Base-by-base conservation (phyloP, 768 basidiomycete genomes). In the Podaxis sp. region DNA sequence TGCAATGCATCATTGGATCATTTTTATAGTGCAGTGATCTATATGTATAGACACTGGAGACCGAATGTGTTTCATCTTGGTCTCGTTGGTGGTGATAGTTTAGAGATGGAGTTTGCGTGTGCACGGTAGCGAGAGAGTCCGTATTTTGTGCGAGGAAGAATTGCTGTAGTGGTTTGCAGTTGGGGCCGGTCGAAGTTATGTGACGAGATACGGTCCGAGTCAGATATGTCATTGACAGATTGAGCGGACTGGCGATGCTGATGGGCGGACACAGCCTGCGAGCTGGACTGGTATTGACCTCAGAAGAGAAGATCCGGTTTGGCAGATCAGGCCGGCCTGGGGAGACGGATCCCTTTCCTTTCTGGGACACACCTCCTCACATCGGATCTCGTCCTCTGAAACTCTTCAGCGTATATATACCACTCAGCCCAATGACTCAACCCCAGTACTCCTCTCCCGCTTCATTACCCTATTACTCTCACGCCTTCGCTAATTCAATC, bases 361-460 rank as follows among this genome's bases (percentile, higher is more conserved):
- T 60, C 24, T 17, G 4, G 33, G 37, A 36, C 48, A 24, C 28
- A 17, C 33, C 58, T 44, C 52, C 52, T 52, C 37, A 40, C 51
- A 54, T 54, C 60, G 60, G 53, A 62, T 62, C 60, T 62, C 52
- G 33, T 46, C 28, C 60, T 55, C 44, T 48, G 44, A 62, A 50
- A 62, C 44, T 62, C 60, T 49, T 38, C 44, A 33, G 54, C 60
- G 48, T 61, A 65, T 65, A 65, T 51, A 65, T 44, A 57, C 61
- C 50, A 26, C 36, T 26, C 10, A n/a, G 8, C 22, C 15, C 50
- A 41, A 50, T 62, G 55, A 56, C 54, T 56, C 52, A 48, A 28
- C 40, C 41, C 28, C 38, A 55, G 12, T 22, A 37, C 57, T 22
- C 51, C 46, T 49, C 58, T 54, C 38, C 37, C 36, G 40, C 57